Evolutionary conservation across 345 rosid genomes (phyloP), one percentile per base, ranked within the genome.

Genomic region (Excoecaria cochinchinensis): DNA sequence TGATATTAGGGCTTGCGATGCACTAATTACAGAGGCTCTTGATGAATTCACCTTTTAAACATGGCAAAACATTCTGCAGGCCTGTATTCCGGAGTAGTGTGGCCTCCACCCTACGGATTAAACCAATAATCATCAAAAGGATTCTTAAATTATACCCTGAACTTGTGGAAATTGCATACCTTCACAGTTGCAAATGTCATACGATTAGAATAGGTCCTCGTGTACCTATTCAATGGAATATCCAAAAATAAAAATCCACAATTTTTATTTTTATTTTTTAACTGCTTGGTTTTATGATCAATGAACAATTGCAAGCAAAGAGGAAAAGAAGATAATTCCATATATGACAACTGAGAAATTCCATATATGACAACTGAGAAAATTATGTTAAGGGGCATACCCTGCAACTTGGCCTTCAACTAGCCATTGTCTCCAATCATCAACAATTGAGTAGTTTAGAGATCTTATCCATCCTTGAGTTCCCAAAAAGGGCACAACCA

Each of bases 101-200:
- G 93, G 9, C 92, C 95, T 48, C 88, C 95, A 2, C 93, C 93
- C 93, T 92, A 52, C 72, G 80, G 64, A 70, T 39, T 8, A 21
- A 71, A 40, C 73, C 46, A 60, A 76, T 7, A 51, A 57, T 25
- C 31, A 24, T 47, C 10, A 12, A 24, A 53, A 21, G 12, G 52
- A 56, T 51, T 11, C 39, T 69, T 19, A 50, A 69, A 69, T 15
- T 14, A 48, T 48, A 22, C 6, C n/a, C 15, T 15, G 21, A 14
- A 16, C 55, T 36, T 12, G 3, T 12, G 31, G 5, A 5, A 38
- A 4, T 5, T 25, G 38, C 81, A 75, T 76, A 74, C 97, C 87
- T 89, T 92, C 2, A 91, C 77, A 2, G 94, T 92, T 47, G 96
- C 92, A 73, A 86, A 92, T 58, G 94, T 86, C 97, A 89, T 87